phyloP scores from a whole-genome alignment of 202 grass and related monocot genomes.

The Setaria italica region DNA sequence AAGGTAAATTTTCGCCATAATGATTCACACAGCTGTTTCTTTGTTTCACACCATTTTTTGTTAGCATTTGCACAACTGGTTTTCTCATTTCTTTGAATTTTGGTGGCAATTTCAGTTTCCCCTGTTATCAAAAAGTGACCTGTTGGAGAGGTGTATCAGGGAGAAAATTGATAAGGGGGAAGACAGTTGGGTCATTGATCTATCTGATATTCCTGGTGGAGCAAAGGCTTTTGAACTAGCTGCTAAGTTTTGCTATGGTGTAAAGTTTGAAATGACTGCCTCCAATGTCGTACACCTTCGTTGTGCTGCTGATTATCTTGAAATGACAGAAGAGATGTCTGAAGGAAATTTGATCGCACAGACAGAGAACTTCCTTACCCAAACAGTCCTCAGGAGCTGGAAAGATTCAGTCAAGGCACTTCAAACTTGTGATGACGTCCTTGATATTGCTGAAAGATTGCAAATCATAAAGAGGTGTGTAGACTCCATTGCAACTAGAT shows the following conservation, averaged over 20 bases:
- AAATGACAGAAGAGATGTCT: constrained; percentile 84
- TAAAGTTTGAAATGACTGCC: constrained; percentile 86
- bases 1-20: constrained; percentile 64
- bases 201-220: constrained; percentile 72
- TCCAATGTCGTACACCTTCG: constrained; percentile 81
- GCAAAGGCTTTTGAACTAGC: constrained; percentile 75
- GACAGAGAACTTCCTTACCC: constrained; percentile 73
- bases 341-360: constrained; percentile 82
- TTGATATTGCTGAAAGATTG: constrained; percentile 80
- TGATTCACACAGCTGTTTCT: not conserved
- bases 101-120: constrained; percentile 66
- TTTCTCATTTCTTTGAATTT: constrained; percentile 35
- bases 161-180: constrained; percentile 70
- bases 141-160: constrained; percentile 70
- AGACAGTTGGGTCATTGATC: constrained; percentile 51
- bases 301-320: constrained; percentile 75
- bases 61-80: constrained; percentile 20
- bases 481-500: constrained; percentile 75
- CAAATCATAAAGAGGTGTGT: constrained; percentile 75
- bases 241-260: constrained; percentile 89
- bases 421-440: constrained; percentile 70
- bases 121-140: constrained; percentile 85
- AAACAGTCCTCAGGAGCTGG: constrained; percentile 80
- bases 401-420: constrained; percentile 85
- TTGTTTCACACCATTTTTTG: constrained; percentile 7